These are phyloP conservation scores for Citrus hindsii DNA, from an alignment of 345 rosid species.

Conservation along the genomic window DNA sequence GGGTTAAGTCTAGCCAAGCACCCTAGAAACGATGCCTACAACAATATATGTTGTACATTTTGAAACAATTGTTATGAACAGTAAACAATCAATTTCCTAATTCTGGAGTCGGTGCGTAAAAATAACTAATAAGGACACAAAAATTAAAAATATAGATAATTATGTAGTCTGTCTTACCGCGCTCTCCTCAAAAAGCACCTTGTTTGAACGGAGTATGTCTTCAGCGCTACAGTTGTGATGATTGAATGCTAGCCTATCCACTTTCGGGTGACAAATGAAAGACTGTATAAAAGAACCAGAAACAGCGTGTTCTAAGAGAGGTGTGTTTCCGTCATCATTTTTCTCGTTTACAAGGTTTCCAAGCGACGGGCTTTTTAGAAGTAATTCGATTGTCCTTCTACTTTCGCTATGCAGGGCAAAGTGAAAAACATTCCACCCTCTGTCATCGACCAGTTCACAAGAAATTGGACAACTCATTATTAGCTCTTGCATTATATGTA, in stretches of 20 bases:
- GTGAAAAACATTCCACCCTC: not conserved
- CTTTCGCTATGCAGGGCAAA: slow-evolving; percentile 3
- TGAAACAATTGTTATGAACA: not conserved
- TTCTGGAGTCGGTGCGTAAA: too few species aligned
- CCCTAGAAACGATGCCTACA: fast-evolving
- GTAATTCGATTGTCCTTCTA: not conserved
- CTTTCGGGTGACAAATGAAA: not conserved
- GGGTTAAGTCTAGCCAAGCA: not conserved
- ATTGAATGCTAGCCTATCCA: not conserved
- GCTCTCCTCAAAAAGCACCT: fast-evolving
- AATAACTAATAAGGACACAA: too few species aligned
- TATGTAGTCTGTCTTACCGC: not conserved
- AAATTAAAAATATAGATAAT: too few species aligned
- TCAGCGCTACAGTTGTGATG: not conserved
- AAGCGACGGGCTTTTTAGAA: not conserved
- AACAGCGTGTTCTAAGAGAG: not conserved
- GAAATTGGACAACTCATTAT: slow-evolving; percentile 7
- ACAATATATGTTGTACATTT: not conserved
- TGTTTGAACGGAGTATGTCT: not conserved
- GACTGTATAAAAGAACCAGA: not conserved
- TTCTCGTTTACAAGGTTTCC: slow-evolving; percentile 1
- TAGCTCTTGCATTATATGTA: not conserved
- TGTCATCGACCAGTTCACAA: not conserved
- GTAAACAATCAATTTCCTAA: too few species aligned
- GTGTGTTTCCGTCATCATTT: not conserved